These are phyloP conservation scores for Rhizopus stolonifer DNA, from an alignment of 371 early-diverging fungal genomes.

Conservation along the genomic window DNA sequence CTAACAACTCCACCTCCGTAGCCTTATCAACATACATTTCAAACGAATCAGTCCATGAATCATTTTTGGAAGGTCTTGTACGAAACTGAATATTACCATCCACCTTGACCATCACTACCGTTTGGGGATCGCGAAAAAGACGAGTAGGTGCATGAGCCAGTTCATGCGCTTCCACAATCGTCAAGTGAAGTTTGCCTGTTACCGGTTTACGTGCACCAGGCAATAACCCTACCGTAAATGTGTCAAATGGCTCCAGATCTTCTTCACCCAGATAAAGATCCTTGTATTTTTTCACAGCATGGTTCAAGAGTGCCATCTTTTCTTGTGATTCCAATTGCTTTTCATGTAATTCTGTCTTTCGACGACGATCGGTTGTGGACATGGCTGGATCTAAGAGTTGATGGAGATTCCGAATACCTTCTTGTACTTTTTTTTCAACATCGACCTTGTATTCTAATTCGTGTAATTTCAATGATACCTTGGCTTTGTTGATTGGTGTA, in stretches of 20 bases:
- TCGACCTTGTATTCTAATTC: constrained; percentile 84
- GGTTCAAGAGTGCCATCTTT: constrained; percentile 75
- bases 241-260: constrained; percentile 38
- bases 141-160: constrained; percentile 68
- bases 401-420: constrained; percentile 59
- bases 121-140: constrained; percentile 57
- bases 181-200: constrained; percentile 68
- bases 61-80: constrained; percentile 64
- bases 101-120: constrained; percentile 75
- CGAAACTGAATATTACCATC: constrained; percentile 76
- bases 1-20: constrained; percentile 82
- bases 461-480: constrained; percentile 80
- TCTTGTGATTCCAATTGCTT: constrained; percentile 74
- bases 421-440: constrained; percentile 82
- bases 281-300: constrained; percentile 81
- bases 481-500: constrained; percentile 75
- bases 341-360: constrained; percentile 57
- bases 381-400: constrained; percentile 34
- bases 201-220: constrained; percentile 68
- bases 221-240: constrained; percentile 20
- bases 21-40: constrained; percentile 83
- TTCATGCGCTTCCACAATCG: constrained; percentile 62
- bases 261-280: constrained; percentile 71
- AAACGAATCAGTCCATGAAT: constrained; percentile 78
- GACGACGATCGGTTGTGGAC: constrained; percentile 47